Evolutionary conservation across 768 basidiomycete species (phyloP).

Genomic region (Termitomyces bulborhizus): DNA sequence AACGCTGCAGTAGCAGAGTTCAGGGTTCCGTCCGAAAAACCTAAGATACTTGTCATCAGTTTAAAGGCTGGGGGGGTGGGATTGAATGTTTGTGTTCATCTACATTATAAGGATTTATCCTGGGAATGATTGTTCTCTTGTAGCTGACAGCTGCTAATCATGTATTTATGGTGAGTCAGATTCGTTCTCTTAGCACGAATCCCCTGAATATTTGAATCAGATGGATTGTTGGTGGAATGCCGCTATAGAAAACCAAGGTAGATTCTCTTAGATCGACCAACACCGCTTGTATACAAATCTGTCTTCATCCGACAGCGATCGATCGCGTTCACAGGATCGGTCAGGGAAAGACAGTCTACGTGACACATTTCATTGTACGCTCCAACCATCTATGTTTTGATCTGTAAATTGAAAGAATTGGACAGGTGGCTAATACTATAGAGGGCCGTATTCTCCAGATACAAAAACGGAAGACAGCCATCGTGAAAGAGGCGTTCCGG

Average conservation of each 20-base stretch:
- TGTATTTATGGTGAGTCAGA: slow-evolving; percentile 69
- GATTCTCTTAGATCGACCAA: not conserved
- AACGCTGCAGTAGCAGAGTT: slow-evolving; percentile 73
- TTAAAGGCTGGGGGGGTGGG: slow-evolving; percentile 93
- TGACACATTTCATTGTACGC: slow-evolving; percentile 78
- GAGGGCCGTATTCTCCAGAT: slow-evolving; percentile 77
- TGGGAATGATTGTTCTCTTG: slow-evolving; percentile 1
- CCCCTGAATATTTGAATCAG: slow-evolving; percentile 27
- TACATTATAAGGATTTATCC: not conserved
- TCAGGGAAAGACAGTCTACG: slow-evolving; percentile 75
- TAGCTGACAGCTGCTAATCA: slow-evolving; percentile 77
- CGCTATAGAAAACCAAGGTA: slow-evolving; percentile 76
- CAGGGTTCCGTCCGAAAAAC: slow-evolving; percentile 57
- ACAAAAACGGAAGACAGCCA: slow-evolving; percentile 82
- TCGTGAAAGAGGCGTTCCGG: slow-evolving; percentile 79
- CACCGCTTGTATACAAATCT: not conserved
- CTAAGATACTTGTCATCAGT: slow-evolving; percentile 73
- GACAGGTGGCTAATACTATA: slow-evolving; percentile 65
- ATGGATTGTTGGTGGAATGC: slow-evolving; percentile 96
- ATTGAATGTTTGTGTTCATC: slow-evolving; percentile 49
- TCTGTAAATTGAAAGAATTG: not conserved
- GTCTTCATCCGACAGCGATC: slow-evolving; percentile 43
- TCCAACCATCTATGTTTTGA: slow-evolving; percentile 1
- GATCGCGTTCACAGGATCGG: slow-evolving; percentile 85
- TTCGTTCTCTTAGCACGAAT: not conserved